These are phyloP conservation scores for Epichloe gansuensis DNA, from an alignment of 2,329 filamentous ascomycete genomes.

Conservation along the genomic window DNA sequence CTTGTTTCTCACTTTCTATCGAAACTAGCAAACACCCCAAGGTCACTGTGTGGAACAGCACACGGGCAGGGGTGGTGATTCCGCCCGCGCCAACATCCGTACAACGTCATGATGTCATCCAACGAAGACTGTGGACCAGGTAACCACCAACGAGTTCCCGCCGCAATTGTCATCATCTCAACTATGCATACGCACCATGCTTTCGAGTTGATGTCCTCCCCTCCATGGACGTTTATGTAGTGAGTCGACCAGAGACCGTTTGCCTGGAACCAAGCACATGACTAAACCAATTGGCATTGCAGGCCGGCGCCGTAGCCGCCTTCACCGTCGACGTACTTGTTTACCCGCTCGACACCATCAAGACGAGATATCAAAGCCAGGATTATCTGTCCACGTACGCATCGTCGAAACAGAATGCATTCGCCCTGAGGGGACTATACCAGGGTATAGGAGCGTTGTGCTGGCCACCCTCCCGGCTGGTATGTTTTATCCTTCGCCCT, in stretches of 20 bases:
- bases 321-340: conserved; percentile 77
- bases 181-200: not conserved
- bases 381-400: conserved; percentile 59
- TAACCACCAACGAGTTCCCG: not conserved
- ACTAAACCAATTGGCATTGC: not conserved
- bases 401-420: conserved; percentile 39
- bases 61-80: too few species aligned
- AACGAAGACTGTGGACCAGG: not conserved
- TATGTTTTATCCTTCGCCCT: conserved; percentile 21
- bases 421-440: conserved; percentile 61
- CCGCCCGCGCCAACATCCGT: too few species aligned
- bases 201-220: not conserved
- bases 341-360: conserved; percentile 81
- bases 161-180: not conserved
- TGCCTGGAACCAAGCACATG: not conserved
- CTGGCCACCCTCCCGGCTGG: conserved; percentile 81
- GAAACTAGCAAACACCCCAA: too few species aligned
- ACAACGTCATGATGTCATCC: conserved; percentile 7
- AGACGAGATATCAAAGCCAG: conserved; percentile 72
- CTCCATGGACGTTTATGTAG: conserved; percentile 21
- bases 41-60: too few species aligned
- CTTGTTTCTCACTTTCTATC: too few species aligned
- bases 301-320: conserved; percentile 78
- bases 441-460: conserved; percentile 76
- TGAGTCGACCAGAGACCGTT: conserved; percentile 8